phyloP scores from a whole-genome alignment of 345 rosid genomes.

The Hypericum perforatum region DNA sequence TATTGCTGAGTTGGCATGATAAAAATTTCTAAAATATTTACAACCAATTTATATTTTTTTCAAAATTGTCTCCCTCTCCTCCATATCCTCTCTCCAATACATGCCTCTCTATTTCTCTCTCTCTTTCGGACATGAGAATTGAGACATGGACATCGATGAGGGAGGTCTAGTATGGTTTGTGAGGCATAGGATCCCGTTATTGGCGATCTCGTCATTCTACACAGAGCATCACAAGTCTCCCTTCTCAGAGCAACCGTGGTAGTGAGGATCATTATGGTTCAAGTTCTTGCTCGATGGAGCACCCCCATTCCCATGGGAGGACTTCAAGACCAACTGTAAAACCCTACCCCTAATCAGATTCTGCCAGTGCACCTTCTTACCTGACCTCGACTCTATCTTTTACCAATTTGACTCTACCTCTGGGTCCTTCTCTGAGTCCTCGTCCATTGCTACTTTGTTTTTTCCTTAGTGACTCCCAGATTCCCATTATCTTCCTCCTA shows the following conservation, averaged over 20 bases:
- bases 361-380: constrained; percentile 87
- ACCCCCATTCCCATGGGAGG: constrained; percentile 99
- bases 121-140: constrained; percentile 96
- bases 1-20: no score
- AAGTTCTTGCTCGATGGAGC: constrained; percentile 85
- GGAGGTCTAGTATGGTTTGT: constrained; percentile 44
- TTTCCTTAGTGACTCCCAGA: constrained; percentile 71
- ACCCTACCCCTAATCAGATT: constrained; percentile 83
- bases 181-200: constrained; percentile 63
- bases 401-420: constrained; percentile 51
- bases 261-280: constrained; percentile 77
- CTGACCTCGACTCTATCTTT: constrained; percentile 56
- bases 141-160: constrained; percentile 85
- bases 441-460: constrained; percentile 88
- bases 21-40: no score
- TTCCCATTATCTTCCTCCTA: no score
- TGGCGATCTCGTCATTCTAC: constrained; percentile 85
- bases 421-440: constrained; percentile 66
- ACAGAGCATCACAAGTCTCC: constrained; percentile 99
- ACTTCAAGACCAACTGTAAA: constrained; percentile 91
- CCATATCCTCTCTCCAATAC: no score
- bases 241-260: constrained; percentile 89
- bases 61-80: no score
- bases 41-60: no score
- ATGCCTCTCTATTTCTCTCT: no score